Evolutionary conservation across 2,329 filamentous ascomycete species (phyloP).

Genomic region (Fusarium sp.): DNA sequence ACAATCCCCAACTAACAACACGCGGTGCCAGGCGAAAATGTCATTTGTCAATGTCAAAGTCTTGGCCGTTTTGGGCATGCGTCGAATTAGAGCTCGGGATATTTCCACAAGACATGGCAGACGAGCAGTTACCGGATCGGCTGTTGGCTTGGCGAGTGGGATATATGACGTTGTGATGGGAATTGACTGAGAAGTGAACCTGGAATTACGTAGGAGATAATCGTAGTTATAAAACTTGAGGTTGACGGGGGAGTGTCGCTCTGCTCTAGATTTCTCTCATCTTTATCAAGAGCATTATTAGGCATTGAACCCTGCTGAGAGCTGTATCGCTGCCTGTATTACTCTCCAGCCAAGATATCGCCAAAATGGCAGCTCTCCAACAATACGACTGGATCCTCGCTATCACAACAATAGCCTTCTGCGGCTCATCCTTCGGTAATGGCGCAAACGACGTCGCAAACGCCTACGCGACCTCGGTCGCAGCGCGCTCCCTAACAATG

Average conservation of each 20-base stretch:
- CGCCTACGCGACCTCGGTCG: not conserved
- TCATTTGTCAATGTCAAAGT: not conserved
- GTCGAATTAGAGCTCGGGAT: not conserved
- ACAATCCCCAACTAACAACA: not conserved
- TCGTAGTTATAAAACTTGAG: not conserved
- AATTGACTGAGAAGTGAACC: not conserved
- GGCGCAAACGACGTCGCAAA: not conserved
- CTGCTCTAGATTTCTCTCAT: not conserved
- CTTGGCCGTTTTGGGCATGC: rapidly evolving
- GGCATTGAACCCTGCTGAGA: not conserved
- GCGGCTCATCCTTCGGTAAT: not conserved
- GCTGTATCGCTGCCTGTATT: not conserved
- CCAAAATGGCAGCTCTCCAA: not conserved
- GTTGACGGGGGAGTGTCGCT: not conserved
- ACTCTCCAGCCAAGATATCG: too few species aligned
- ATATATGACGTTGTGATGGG: not conserved
- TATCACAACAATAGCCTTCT: not conserved
- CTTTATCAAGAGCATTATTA: not conserved
- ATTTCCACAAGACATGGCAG: too few species aligned
- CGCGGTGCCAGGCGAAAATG: not conserved
- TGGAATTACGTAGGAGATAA: not conserved
- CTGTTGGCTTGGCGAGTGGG: not conserved
- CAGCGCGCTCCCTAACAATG: not conserved
- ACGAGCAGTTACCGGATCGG: not conserved
- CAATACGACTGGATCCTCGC: not conserved